phyloP scores from a whole-genome alignment of 768 basidiomycete species.

The Cyclocybe cylindracea region DNA sequence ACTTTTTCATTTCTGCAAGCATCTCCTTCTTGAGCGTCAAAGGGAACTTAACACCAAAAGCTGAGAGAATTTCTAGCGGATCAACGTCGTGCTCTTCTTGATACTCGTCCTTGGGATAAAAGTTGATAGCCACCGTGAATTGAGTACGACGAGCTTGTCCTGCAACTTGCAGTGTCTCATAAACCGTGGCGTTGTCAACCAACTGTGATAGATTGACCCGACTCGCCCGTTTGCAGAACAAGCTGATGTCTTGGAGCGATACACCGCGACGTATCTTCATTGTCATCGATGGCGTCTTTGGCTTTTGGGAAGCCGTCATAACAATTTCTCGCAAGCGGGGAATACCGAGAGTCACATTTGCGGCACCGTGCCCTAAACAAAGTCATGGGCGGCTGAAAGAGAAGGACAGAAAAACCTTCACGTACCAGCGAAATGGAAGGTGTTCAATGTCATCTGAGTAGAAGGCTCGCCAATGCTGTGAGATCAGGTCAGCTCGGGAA shows the following conservation, averaged over 20 bases:
- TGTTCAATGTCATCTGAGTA: conserved; percentile 99
- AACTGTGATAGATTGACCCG: conserved; percentile 87
- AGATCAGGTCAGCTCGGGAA: not conserved
- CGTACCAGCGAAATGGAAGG: conserved; percentile 97
- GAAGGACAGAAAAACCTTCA: not conserved
- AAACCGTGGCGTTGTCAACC: conserved; percentile 79
- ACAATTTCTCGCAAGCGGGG: conserved; percentile 98
- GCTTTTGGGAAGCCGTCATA: conserved; percentile 96
- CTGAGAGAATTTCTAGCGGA: conserved; percentile 68
- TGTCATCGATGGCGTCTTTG: conserved; percentile 97
- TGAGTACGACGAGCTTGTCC: conserved; percentile 72
- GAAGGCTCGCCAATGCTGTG: conserved; percentile 97
- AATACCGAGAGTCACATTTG: conserved; percentile 98
- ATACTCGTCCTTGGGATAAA: conserved; percentile 89
- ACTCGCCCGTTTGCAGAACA: conserved; percentile 89
- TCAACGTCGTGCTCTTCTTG: conserved; percentile 77
- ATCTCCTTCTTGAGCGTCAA: conserved; percentile 84
- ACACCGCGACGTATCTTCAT: conserved; percentile 66
- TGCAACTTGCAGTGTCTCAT: conserved; percentile 70
- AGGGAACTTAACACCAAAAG: conserved; percentile 77
- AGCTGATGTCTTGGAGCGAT: conserved; percentile 55
- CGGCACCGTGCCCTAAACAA: conserved; percentile 87
- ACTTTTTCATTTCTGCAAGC: conserved; percentile 79
- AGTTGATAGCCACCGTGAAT: conserved; percentile 78
- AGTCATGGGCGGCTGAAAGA: conserved; percentile 3